A percentile compares a stretch with the other conserved stretches of the same genome.
Evolutionary conservation across 2,329 filamentous ascomycete species (phyloP).

Genomic region (Xylaria digitata): DNA sequence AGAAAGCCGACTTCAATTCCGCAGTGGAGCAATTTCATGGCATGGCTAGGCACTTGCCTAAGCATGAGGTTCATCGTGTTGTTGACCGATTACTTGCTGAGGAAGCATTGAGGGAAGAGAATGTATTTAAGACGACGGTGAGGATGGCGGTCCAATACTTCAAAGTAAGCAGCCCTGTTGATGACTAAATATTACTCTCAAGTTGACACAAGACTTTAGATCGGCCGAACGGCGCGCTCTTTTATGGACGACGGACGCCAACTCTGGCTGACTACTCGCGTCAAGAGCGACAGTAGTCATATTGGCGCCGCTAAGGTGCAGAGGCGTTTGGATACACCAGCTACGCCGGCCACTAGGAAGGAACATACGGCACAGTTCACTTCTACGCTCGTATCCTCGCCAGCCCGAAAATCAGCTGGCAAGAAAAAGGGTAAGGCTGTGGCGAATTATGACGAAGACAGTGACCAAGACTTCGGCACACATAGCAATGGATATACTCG

Average conservation of each 20-base stretch:
- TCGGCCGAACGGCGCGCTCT: constrained; percentile 55
- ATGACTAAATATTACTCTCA: neutral
- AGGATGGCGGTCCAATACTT: constrained; percentile 82
- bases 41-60: constrained; percentile 74
- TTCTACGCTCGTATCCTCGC: constrained; percentile 66
- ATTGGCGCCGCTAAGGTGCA: constrained; percentile 49
- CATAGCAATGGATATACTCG: constrained; percentile 59
- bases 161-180: constrained; percentile 58
- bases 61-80: constrained; percentile 84
- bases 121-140: constrained; percentile 68
- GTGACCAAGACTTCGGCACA: constrained; percentile 52
- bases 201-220: constrained; percentile 48
- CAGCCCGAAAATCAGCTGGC: constrained; percentile 54
- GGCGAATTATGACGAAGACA: constrained; percentile 51
- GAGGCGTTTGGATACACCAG: constrained; percentile 54
- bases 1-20: constrained; percentile 62
- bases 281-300: constrained; percentile 52
- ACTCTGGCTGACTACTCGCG: constrained; percentile 55
- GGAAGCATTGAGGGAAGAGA: constrained; percentile 77
- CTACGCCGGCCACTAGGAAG: constrained; percentile 47
- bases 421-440: constrained; percentile 53
- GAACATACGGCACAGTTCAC: constrained; percentile 46
- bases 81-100: constrained; percentile 81
- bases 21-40: constrained; percentile 72
- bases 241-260: constrained; percentile 60